Evolutionary conservation across 2,329 filamentous ascomycete species (phyloP), one percentile per base, ranked within the genome.

Genomic region (Microcyclospora tardicrescens): DNA sequence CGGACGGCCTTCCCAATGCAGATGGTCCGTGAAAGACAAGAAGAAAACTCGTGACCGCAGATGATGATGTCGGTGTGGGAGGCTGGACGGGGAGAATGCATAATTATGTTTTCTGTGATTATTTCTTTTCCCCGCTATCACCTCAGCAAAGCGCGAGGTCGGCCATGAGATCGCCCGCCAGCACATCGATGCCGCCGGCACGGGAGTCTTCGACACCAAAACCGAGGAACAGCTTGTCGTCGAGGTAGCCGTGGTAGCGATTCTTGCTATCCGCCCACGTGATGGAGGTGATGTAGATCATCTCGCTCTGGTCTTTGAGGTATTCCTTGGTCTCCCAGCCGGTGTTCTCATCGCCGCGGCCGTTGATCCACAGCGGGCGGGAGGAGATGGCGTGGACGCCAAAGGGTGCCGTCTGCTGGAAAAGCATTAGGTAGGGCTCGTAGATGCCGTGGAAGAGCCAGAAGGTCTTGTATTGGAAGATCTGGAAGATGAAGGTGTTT

Each of bases 241-340:
- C 71, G 8, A 68, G 43, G 37, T 66, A 72, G 0, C 72, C 72
- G 45, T 73, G 67, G 43, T 75, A 74, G 15, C 52, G 63, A 41
- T 63, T 54, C 0, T 60, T 61, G 0, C 50, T 51, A 0, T 41
- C 49, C 49, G 66, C 72, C 72, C 73, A 76, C 40, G 61, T 69
- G 15, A 73, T 65, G 0, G 65, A 69, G 0, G 69, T 74, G 1
- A 74, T 58, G 42, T 74, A 76, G 19, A 76, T 55, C 70, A 75
- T 73, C 43, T 73, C 67, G 0, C 64, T 66, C 16, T 61, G 59
- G 2, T 38, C 43, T 13, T 14, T 15, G 6, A 40, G 38, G 10
- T 40, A 48, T 8, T 31, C 31, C 16, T n/a, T 35, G 10, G 6
- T 28, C 29, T n/a, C 34, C 36, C 43, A 5, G 28, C 2, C 33